Evolutionary conservation across 2,329 filamentous ascomycete species (phyloP), one percentile per base, ranked within the genome.

Genomic region (Diplocarpon rosae): DNA sequence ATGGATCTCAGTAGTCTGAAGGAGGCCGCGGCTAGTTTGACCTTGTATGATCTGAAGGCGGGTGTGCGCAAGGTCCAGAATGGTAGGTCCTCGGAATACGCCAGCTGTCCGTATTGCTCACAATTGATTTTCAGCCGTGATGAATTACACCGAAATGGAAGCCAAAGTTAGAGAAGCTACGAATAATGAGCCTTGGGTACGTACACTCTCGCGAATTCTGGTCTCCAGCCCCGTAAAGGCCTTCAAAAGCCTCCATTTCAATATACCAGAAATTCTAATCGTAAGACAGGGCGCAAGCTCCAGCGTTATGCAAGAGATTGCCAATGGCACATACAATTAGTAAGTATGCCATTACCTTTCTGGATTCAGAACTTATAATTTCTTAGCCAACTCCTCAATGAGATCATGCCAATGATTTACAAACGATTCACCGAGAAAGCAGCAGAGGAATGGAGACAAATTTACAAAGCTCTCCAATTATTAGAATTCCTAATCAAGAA

Each of bases 331-430:
- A 48, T 94, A 95, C 68, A 96, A 90, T 69, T 98, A 96, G 92
- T 96, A 71, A 61, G 86, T 24, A 24, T 3, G 69, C 5, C 37
- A 29, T 39, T 32, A 40, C 30, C 10, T 10, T 39, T n/a, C 10
- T 35, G 37, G 35, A 46, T 44, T 40, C 39, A 30, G 11, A 37
- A 20, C 30, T 47, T 31, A 51, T 56, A 49, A 58, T 32, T 5
- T 9, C 10, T 8, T 62, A 95, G 90, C 64, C 88, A 95, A 78
- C 78, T 89, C 42, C 79, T 98, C 46, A 96, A 96, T 66, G 92
- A 98, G 66, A 96, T 98, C 63, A 98, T 98, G 92, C 92, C 92
- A 54, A 92, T 98, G 87, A 95, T 98, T 62, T 98, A 98, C 71
- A 92, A 93, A 61, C 85, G 92, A 53, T 98, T 98, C 66, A 98